Percentiles rank a stretch among this genome's conserved stretches.
Conservation (phyloP, 2,329 filamentous ascomycete species). For the Aspergillus chevalieri region DNA sequence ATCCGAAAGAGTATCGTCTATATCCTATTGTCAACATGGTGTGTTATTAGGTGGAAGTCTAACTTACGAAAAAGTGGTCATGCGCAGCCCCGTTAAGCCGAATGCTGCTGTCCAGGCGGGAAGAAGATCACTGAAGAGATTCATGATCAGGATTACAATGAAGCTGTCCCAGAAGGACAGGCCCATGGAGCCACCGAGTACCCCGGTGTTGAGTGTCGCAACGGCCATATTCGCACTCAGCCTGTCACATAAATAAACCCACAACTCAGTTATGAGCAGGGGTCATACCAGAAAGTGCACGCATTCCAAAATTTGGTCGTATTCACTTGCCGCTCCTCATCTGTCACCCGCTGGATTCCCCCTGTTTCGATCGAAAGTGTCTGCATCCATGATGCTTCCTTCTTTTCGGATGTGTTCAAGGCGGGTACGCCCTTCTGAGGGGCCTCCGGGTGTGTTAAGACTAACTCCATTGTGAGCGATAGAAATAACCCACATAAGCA, state of each 20-base stretch:
- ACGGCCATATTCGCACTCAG: conserved; percentile 35
- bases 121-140: conserved; percentile 25
- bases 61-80: conserved; percentile 29
- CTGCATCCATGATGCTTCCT: conserved; percentile 8
- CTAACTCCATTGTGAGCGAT: not conserved
- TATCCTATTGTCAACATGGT: not conserved
- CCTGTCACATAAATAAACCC: conserved; percentile 16
- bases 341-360: conserved; percentile 18
- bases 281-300: conserved; percentile 10
- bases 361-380: conserved; percentile 16
- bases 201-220: conserved; percentile 29
- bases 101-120: conserved; percentile 26
- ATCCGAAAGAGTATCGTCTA: conserved; percentile 34
- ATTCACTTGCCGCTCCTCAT: conserved; percentile 16
- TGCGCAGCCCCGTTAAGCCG: conserved; percentile 30
- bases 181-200: conserved; percentile 26
- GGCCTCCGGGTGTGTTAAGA: not conserved
- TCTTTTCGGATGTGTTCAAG: not conserved
- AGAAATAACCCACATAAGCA: not conserved
- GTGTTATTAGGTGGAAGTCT: not conserved
- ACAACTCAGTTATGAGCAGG: not conserved
- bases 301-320: conserved; percentile 21
- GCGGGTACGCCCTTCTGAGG: not conserved
- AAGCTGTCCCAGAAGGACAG: conserved; percentile 35
- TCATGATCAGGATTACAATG: conserved; percentile 30